Evolutionary conservation across 2,329 filamentous ascomycete genomes (phyloP).

Genomic region (Diaporthe citri): DNA sequence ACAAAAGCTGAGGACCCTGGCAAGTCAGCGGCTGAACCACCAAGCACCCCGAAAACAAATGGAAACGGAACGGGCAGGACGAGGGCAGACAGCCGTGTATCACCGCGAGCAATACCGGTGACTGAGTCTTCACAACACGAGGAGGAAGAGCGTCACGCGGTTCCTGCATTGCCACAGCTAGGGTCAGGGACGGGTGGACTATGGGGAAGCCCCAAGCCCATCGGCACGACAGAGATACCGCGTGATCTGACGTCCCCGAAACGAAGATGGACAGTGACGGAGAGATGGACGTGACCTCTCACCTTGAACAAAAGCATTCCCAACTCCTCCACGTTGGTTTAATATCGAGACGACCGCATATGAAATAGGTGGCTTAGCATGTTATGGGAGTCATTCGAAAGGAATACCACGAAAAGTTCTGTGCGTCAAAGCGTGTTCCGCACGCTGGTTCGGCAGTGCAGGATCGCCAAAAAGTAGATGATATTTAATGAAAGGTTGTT

Average conservation of each 20-base stretch:
- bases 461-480: neutral
- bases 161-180: constrained; percentile 49
- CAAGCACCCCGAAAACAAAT: constrained; percentile 32
- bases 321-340: constrained; percentile 9
- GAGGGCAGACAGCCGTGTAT: constrained; percentile 25
- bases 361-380: constrained; percentile 28
- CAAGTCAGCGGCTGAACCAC: constrained; percentile 17
- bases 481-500: constrained; percentile 14
- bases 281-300: constrained; percentile 48
- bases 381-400: constrained; percentile 1
- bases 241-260: constrained; percentile 62
- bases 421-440: neutral
- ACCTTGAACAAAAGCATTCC: neutral
- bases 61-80: neutral
- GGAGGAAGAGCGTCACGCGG: constrained; percentile 48
- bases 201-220: constrained; percentile 59
- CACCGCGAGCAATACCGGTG: constrained; percentile 40
- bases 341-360: constrained; percentile 26
- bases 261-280: constrained; percentile 68
- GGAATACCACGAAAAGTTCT: constrained; percentile 28
- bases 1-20: constrained; percentile 33
- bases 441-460: neutral
- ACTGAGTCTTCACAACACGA: constrained; percentile 37
- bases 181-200: constrained; percentile 57
- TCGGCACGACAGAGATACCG: constrained; percentile 59